Evolutionary conservation across 106 monocot species (phyloP).

Genomic region (Dactylorhiza incarnata): DNA sequence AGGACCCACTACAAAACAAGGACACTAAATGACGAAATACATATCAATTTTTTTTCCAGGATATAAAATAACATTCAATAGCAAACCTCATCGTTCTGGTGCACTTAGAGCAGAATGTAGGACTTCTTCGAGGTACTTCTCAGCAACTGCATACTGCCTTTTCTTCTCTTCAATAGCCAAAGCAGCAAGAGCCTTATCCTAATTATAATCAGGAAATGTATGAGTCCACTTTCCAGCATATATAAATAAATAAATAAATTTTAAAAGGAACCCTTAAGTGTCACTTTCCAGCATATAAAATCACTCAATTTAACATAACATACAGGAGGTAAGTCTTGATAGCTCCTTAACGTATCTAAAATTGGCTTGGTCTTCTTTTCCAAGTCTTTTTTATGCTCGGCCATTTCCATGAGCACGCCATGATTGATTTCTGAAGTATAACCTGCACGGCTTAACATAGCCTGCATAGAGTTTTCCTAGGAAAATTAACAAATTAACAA

Average conservation of each 20-base stretch:
- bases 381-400: conserved; percentile 83
- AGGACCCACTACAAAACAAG: too few relatives aligned
- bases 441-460: conserved; percentile 63
- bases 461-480: conserved; percentile 25
- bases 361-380: conserved; percentile 97
- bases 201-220: conserved; percentile 12
- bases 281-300: neutral
- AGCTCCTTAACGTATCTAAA: conserved; percentile 90
- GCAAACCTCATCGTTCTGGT: conserved; percentile 23
- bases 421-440: conserved; percentile 97
- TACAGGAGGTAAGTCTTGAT: conserved; percentile 97
- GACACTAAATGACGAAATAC: too few relatives aligned
- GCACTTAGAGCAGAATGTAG: conserved; percentile 62
- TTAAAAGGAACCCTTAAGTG: too few relatives aligned
- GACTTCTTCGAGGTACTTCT: conserved; percentile 88
- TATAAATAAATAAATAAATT: neutral
- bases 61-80: neutral
- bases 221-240: neutral
- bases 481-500: neutral
- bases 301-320: neutral
- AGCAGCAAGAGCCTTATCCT: conserved; percentile 97
- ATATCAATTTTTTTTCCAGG: neutral
- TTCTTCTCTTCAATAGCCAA: conserved; percentile 98
- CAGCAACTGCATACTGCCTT: conserved; percentile 85
- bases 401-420: conserved; percentile 95